Base-by-base conservation (phyloP, 2,329 filamentous ascomycete genomes). In the Paradendryphiella salina region DNA sequence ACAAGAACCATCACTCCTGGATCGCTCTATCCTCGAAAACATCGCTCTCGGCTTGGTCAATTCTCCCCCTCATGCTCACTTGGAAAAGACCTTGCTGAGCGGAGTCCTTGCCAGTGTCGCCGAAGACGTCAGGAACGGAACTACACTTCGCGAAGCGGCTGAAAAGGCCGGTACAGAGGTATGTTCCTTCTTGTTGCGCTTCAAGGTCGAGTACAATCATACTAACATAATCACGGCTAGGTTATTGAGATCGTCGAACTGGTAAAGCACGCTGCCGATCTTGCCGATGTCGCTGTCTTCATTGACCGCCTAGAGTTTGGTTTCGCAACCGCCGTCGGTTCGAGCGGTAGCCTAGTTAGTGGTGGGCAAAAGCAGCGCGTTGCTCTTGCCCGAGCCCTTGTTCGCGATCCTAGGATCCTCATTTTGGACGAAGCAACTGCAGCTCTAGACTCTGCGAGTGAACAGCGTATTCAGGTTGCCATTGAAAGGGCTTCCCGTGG, bases 361-460 rank as follows among this genome's bases (percentile, higher is more conserved):
- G 83, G 83, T 46, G 75, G 74, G 0, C 83, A 86, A 61, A 78
- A 81, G 43, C 84, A 86, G 61, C 75, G 83, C 4, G 75, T 86
- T 45, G 82, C 82, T 6, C 74, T 86, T 5, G 83, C 84, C 1
- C 74, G 83, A 14, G 72, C 72, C 4, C 70, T 86, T 11, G 78
- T 86, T 23, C 75, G 79, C 3, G 76, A 85, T 37, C 83, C 83
- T 2, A 75, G 75, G 41, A 79, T 86, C 7, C 72, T 86, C 3
- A 75, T 86, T 9, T 73, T 86, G 2, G 84, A 86, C 36, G 84
- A 86, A 62, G 83, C 83, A 2, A 86, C 84, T 1, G 79, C 82
- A 0, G 78, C 83, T 1, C 74, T 86, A 0, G 84, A 86, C 62
- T 83, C 82, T 11, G 76, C 76, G 2, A 83, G 78, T 38, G 84